phyloP scores from a whole-genome alignment of 116 monocot species.

The Zostera marina region DNA sequence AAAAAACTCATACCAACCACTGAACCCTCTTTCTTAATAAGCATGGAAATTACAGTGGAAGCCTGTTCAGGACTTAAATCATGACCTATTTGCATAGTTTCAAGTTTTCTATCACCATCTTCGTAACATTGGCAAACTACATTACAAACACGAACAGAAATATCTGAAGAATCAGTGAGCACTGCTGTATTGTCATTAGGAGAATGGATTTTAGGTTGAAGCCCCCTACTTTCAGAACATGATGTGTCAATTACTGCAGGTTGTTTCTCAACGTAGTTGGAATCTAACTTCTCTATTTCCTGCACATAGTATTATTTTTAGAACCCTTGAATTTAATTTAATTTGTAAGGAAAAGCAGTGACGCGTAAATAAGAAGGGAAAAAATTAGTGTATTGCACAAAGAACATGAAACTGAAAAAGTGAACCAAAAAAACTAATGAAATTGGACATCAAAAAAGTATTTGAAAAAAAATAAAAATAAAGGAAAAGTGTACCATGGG shows the following conservation, averaged over 20 bases:
- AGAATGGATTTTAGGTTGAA: not conserved
- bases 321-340: not conserved
- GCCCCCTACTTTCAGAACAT: not conserved
- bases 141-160: constrained; percentile 13
- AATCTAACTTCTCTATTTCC: constrained; percentile 1
- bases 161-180: constrained; percentile 4
- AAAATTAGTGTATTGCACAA: too few species aligned
- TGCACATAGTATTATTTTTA: not conserved
- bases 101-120: constrained; percentile 36
- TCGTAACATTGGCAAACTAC: constrained; percentile 29
- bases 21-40: constrained; percentile 52
- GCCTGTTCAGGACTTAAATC: constrained; percentile 38
- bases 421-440: not conserved
- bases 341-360: not conserved
- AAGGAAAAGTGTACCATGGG: constrained; percentile 1
- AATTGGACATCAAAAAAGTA: not conserved
- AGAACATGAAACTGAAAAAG: not conserved
- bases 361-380: not conserved
- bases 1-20: constrained; percentile 66
- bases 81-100: constrained; percentile 13
- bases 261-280: constrained; percentile 2
- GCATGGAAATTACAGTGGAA: constrained; percentile 27
- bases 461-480: not conserved
- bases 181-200: not conserved
- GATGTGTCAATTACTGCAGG: constrained; percentile 1